Conservation (phyloP, 179 eudicot species). For the Gypsophila paniculata region DNA sequence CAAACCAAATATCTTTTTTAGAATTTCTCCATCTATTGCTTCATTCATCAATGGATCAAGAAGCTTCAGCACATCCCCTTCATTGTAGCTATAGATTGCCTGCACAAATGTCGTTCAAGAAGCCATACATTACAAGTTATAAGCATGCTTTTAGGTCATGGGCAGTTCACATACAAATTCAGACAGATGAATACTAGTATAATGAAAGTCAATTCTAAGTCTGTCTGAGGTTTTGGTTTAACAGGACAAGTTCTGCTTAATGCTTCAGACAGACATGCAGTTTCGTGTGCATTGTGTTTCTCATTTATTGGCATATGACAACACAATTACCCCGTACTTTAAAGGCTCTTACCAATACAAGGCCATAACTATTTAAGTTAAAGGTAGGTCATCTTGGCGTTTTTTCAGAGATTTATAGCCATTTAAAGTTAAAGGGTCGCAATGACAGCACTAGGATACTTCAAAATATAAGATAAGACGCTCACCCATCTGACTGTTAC, state of each 20-base stretch:
- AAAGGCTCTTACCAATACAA: too few relatives aligned
- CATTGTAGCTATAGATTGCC: conserved; percentile 42
- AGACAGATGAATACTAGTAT: neutral
- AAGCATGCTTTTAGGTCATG: neutral
- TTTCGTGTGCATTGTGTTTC: too few relatives aligned
- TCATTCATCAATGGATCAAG: conserved; percentile 67
- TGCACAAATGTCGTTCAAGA: conserved; percentile 22
- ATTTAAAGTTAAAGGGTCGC: neutral
- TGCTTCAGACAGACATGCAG: too few relatives aligned
- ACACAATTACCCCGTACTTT: too few relatives aligned
- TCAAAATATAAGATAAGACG: conserved; percentile 8
- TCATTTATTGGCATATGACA: too few relatives aligned
- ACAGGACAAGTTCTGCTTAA: too few relatives aligned
- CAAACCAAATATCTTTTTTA: conserved; percentile 58
- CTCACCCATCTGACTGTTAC: conserved; percentile 86
- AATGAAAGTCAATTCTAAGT: neutral
- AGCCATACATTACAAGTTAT: neutral
- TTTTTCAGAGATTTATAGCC: too few relatives aligned
- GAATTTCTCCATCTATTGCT: conserved; percentile 43
- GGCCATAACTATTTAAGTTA: too few relatives aligned
- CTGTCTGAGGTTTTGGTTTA: neutral
- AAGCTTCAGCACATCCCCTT: conserved; percentile 48
- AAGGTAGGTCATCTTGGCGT: too few relatives aligned
- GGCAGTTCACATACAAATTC: neutral
- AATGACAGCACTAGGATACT: neutral